Evolutionary conservation across 169 alveolate genomes (phyloP).

Genomic region (Plasmodium inui): DNA sequence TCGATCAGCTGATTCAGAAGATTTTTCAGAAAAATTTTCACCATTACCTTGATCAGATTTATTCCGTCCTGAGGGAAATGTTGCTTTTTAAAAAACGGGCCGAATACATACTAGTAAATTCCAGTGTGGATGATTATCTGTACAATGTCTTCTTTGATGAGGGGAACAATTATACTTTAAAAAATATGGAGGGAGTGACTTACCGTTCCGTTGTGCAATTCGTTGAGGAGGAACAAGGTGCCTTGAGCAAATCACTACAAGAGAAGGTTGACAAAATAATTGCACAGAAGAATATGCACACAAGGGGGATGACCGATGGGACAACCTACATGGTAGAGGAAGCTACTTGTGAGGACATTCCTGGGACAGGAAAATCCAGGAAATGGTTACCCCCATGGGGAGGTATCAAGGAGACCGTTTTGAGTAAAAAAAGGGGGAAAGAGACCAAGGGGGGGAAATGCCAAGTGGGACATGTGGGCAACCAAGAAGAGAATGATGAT

Average conservation of each 20-base stretch:
- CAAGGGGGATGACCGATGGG: not conserved
- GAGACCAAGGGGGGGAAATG: not conserved
- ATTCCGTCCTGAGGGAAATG: constrained; percentile 22
- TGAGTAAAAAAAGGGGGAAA: not conserved
- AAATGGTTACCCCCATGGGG: not conserved
- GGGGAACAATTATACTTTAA: constrained; percentile 4
- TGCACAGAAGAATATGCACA: constrained; percentile 8
- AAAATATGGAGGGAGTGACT: constrained; percentile 10
- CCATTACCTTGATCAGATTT: constrained; percentile 18
- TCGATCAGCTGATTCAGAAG: constrained; percentile 10
- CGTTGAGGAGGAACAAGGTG: constrained; percentile 22
- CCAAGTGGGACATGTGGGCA: not conserved
- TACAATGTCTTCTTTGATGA: constrained; percentile 36
- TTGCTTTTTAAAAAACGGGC: constrained; percentile 1
- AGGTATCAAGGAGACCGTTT: not conserved
- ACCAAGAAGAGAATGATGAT: not conserved
- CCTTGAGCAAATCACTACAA: constrained; percentile 6
- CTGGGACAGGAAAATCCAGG: not conserved
- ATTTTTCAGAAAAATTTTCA: constrained; percentile 52
- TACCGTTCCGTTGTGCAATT: not conserved
- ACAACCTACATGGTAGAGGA: not conserved
- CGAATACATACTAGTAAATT: constrained; percentile 30
- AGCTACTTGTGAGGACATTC: not conserved
- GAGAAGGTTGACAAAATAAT: constrained; percentile 14
- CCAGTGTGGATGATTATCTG: constrained; percentile 27